Conservation (phyloP, 169 alveolate genomes). For the Plasmodium billcollinsi region DNA sequence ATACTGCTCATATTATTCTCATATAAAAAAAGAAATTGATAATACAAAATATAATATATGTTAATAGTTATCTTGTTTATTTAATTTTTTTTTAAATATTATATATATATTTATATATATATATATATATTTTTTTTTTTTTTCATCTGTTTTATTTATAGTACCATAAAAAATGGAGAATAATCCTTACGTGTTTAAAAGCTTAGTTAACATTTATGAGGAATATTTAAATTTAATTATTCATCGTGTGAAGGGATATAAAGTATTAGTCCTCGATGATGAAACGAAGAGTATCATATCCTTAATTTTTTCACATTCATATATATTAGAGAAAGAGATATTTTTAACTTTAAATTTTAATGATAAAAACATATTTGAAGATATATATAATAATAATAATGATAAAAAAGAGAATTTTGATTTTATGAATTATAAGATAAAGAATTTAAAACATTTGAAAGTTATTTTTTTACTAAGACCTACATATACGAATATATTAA, state of each 20-base stretch:
- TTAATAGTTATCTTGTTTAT: too few relatives aligned
- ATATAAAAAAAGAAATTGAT: too few relatives aligned
- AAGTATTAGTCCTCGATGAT: constrained; percentile 93
- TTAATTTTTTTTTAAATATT: too few relatives aligned
- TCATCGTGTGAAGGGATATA: constrained; percentile 84
- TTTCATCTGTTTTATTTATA: background rate
- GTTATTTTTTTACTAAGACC: constrained; percentile 94
- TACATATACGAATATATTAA: constrained; percentile 88
- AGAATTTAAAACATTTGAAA: constrained; percentile 91
- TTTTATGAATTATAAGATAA: constrained; percentile 71
- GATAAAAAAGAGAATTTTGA: constrained; percentile 61
- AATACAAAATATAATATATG: too few relatives aligned
- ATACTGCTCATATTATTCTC: too few relatives aligned
- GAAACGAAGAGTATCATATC: constrained; percentile 94
- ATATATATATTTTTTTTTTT: constrained; percentile 6
- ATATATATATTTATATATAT: too few relatives aligned
- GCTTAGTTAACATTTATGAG: constrained; percentile 78
- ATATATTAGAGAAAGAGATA: constrained; percentile 93
- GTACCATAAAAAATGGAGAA: constrained; percentile 28
- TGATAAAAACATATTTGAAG: constrained; percentile 80
- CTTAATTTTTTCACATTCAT: constrained; percentile 92
- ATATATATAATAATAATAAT: constrained; percentile 9
- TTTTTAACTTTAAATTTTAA: constrained; percentile 93
- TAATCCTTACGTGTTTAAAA: constrained; percentile 82
- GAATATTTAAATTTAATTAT: constrained; percentile 81